Conservation (phyloP, 176 grass and related monocot species). For the Puccinellia tenuiflora region DNA sequence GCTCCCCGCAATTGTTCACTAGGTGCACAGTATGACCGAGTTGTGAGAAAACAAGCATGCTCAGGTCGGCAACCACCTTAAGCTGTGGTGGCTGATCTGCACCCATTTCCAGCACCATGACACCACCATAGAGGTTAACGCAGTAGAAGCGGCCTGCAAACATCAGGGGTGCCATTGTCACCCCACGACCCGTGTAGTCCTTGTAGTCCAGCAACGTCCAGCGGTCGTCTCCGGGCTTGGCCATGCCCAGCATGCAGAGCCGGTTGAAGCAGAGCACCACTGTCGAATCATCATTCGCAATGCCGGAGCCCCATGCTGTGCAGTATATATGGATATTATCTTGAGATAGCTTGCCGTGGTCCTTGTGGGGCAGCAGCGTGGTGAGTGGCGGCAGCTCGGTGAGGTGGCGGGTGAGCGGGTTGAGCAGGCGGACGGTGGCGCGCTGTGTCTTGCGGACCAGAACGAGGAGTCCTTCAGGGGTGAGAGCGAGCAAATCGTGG, state of each 20-base stretch:
- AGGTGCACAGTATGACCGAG: too few relatives aligned
- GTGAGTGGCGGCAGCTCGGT: background rate
- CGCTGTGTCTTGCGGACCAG: background rate
- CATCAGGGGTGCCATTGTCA: background rate
- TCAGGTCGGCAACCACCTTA: too few relatives aligned
- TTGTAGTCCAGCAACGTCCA: background rate
- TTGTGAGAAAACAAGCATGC: too few relatives aligned
- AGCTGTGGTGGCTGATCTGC: background rate
- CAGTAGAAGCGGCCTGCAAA: too few relatives aligned
- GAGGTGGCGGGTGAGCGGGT: background rate
- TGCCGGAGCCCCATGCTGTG: background rate
- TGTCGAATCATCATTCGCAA: background rate
- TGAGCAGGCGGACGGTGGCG: background rate
- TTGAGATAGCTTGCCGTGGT: too few relatives aligned
- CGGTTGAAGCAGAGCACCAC: background rate
- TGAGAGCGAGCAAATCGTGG: too few relatives aligned
- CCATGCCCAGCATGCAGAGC: background rate
- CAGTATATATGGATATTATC: too few relatives aligned
- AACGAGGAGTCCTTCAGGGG: background rate
- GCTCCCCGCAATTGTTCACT: too few relatives aligned
- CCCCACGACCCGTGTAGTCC: fast-evolving
- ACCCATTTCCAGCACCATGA: background rate
- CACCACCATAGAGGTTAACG: too few relatives aligned
- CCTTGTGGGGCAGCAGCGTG: background rate
- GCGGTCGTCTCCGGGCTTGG: background rate